Percentiles rank a stretch among this genome's conserved stretches.
Evolutionary conservation across 1,284 basidiomycete genomes (phyloP).

Genomic region (Xerocomus amazonicus): DNA sequence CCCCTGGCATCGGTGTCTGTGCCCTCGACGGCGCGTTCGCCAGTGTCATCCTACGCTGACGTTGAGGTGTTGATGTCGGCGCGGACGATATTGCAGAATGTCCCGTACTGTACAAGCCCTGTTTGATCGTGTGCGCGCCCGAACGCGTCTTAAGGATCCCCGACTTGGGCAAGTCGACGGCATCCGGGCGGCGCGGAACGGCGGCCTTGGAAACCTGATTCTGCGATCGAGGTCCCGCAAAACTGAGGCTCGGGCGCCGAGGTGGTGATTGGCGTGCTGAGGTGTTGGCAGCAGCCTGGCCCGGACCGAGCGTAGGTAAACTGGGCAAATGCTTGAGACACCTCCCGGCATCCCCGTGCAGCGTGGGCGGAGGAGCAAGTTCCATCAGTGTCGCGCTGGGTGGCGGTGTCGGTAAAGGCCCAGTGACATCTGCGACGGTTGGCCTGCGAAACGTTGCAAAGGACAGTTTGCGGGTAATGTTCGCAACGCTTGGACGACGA

Average conservation of each 20-base stretch:
- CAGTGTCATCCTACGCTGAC: slow-evolving; percentile 24
- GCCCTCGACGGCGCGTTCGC: slow-evolving; percentile 7
- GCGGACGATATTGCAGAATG: background rate
- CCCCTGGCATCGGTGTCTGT: background rate
- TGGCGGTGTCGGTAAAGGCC: slow-evolving; percentile 18
- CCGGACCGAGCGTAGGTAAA: slow-evolving; percentile 12
- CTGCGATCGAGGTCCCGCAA: background rate
- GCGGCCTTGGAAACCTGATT: background rate
- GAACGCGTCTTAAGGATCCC: slow-evolving; percentile 20
- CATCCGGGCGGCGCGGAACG: slow-evolving; percentile 4
- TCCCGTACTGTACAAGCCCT: background rate
- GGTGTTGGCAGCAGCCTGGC: background rate
- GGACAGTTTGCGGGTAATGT: slow-evolving; percentile 31
- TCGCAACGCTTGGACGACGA: slow-evolving; percentile 29
- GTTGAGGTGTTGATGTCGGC: background rate
- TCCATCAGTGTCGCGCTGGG: slow-evolving; percentile 10
- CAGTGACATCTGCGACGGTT: slow-evolving; percentile 20
- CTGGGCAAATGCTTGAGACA: slow-evolving; percentile 26
- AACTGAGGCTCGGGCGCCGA: slow-evolving; percentile 20
- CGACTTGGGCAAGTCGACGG: slow-evolving; percentile 5
- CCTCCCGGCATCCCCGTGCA: slow-evolving; percentile 8
- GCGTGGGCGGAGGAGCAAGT: slow-evolving; percentile 20
- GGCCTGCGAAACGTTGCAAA: slow-evolving; percentile 28
- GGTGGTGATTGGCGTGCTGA: slow-evolving; percentile 1
- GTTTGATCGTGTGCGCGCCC: slow-evolving; percentile 4